Conservation (phyloP, 2,329 filamentous ascomycete species). For the Cryphonectria parasitica region DNA sequence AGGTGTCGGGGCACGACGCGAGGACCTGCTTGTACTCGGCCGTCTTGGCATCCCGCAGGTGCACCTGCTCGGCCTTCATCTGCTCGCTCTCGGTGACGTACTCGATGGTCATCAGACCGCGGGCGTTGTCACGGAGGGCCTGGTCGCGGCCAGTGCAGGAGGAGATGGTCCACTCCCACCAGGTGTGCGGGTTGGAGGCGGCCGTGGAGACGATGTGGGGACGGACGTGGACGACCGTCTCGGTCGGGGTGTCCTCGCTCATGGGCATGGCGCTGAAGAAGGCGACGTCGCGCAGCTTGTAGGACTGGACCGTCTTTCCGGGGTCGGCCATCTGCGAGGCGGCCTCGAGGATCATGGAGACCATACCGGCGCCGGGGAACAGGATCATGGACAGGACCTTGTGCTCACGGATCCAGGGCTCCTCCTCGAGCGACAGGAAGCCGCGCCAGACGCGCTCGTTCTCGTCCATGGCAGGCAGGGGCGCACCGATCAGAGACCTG, state of each 20-base stretch:
- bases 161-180: slow-evolving; percentile 28
- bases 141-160: slow-evolving; percentile 22
- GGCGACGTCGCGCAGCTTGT: slow-evolving; percentile 24
- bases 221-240: slow-evolving; percentile 22
- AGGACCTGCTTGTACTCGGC: slow-evolving; percentile 24
- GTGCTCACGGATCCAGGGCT: slow-evolving; percentile 29
- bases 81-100: slow-evolving; percentile 25
- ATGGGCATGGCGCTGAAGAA: slow-evolving; percentile 25
- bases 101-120: slow-evolving; percentile 25
- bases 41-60: slow-evolving; percentile 19
- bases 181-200: slow-evolving; percentile 18
- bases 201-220: slow-evolving; percentile 23
- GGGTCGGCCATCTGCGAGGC: slow-evolving; percentile 28
- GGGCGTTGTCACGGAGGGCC: slow-evolving; percentile 25
- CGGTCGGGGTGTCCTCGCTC: slow-evolving; percentile 26
- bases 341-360: slow-evolving; percentile 24
- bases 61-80: slow-evolving; percentile 19
- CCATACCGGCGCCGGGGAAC: slow-evolving; percentile 28
- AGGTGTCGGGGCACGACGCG: slow-evolving; percentile 23
- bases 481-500: slow-evolving; percentile 24
- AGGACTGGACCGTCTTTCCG: slow-evolving; percentile 29
- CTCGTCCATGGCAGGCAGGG: slow-evolving; percentile 25
- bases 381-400: slow-evolving; percentile 26
- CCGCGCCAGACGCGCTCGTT: slow-evolving; percentile 26
- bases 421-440: slow-evolving; percentile 26